Base-by-base conservation (phyloP, 371 early-diverging fungal species). In the Rhizomucor miehei region DNA sequence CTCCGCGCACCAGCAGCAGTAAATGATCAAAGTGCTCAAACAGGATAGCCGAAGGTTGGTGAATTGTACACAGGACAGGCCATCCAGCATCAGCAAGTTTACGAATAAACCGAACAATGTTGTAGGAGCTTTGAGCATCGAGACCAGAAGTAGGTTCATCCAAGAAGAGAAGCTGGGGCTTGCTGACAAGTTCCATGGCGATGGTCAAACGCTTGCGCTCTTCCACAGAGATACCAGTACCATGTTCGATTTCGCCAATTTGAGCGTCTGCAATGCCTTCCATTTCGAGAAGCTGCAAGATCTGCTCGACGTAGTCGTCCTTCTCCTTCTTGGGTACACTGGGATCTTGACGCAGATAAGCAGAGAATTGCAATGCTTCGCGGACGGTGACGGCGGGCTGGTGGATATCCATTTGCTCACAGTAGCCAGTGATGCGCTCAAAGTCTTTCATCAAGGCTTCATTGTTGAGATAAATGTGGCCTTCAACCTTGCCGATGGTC, bases 111-210 rank as follows among this genome's bases (percentile, higher is more conserved):
- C 79, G 75, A 10, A 89, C 67, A 48, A 90, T 84, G 62, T 84
- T 86, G 66, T 80, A 79, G 16, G 87, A 84, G 16, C 87, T 86
- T 56, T 80, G 79, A 10, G 81, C 77, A 55, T 82, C 89, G 6
- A 82, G 75, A 52, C 91, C 80, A 21, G 85, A 84, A 9, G 92
- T 91, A 11, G 92, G 91, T 65, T 93, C 93, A 67, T 93, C 93
- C 53, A 93, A 68, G 69, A 90, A 89, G 45, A 91, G 67, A 8
- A 90, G 70, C 38, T 76, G 65, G 17, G 90, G 89, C 59, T 81
- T 82, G 20, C 87, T 83, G 8, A 92, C 84, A 6, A 92, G 75
- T 59, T 89, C 89, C 54, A 64, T 65, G 20, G 77, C 89, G 43
- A 89, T 88, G 14, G 80, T 78, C 51, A 86, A 71, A 23, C 88